These are phyloP conservation scores for Artomyces pyxidatus DNA, from an alignment of 768 basidiomycete genomes.

Conservation along the genomic window DNA sequence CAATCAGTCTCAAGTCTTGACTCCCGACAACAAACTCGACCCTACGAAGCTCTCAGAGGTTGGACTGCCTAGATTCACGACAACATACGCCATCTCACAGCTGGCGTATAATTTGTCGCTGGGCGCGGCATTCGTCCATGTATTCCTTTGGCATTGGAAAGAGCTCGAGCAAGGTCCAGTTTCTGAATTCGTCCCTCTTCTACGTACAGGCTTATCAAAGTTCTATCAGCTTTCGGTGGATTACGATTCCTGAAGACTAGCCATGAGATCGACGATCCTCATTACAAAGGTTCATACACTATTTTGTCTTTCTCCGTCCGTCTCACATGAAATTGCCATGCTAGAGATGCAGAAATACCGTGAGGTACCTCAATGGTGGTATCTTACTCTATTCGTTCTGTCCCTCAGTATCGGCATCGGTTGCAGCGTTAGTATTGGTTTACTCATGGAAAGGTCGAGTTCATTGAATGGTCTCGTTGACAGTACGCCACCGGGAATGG, in stretches of 20 bases:
- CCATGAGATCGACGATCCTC: slow-evolving; percentile 41
- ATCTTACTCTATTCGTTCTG: slow-evolving; percentile 34
- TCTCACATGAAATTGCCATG: background rate
- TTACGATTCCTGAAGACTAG: slow-evolving; percentile 30
- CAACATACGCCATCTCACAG: slow-evolving; percentile 41
- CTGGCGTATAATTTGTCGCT: slow-evolving; percentile 42
- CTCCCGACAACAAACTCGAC: slow-evolving; percentile 30
- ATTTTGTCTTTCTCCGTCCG: background rate
- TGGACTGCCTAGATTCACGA: slow-evolving; percentile 30
- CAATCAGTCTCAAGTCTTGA: slow-evolving; percentile 35
- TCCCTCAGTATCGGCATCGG: slow-evolving; percentile 44
- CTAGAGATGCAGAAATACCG: slow-evolving; percentile 43
- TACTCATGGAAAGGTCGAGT: background rate
- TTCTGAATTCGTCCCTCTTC: slow-evolving; percentile 1
- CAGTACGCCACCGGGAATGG: slow-evolving; percentile 25
- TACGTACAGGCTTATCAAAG: background rate
- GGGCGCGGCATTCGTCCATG: slow-evolving; percentile 41
- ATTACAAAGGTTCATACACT: slow-evolving; percentile 37
- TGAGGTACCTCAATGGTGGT: slow-evolving; percentile 50
- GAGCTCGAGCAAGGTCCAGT: slow-evolving; percentile 33
- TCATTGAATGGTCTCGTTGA: background rate
- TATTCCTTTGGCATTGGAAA: slow-evolving; percentile 45
- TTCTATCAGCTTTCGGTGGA: slow-evolving; percentile 33
- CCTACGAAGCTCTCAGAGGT: slow-evolving; percentile 19
- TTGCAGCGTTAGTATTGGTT: slow-evolving; percentile 22